These are phyloP conservation scores for Candida koratica DNA, from an alignment of 805 yeast genomes.

Conservation along the genomic window DNA sequence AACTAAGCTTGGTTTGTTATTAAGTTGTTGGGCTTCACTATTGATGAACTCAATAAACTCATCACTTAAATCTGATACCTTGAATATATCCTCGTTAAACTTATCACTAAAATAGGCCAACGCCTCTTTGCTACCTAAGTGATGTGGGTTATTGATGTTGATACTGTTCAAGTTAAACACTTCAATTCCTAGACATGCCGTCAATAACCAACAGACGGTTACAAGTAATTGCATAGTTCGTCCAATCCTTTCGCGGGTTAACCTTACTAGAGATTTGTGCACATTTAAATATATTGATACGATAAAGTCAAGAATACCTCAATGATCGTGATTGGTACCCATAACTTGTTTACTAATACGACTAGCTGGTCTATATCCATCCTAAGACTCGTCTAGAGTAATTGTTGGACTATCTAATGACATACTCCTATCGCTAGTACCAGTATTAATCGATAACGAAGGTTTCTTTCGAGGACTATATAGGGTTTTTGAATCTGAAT, in stretches of 20 bases:
- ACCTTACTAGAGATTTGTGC: no score
- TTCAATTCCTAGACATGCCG: slow-evolving; percentile 7
- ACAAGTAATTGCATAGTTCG: slow-evolving; percentile 7
- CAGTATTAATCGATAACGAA: slow-evolving; percentile 17
- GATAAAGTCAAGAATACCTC: no score
- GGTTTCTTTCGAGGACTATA: slow-evolving; percentile 25
- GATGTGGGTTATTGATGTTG: background rate
- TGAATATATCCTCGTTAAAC: slow-evolving; percentile 12
- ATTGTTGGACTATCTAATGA: slow-evolving; percentile 28
- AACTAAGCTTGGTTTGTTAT: slow-evolving; percentile 28
- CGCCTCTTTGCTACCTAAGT: slow-evolving; percentile 23
- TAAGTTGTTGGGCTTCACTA: slow-evolving; percentile 9
- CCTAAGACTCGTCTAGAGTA: slow-evolving; percentile 32
- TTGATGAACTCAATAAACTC: slow-evolving; percentile 24
- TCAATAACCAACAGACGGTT: slow-evolving; percentile 5
- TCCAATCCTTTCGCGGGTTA: slow-evolving; percentile 1
- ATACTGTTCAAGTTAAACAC: slow-evolving; percentile 6
- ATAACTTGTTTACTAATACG: no score
- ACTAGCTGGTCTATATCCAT: no score
- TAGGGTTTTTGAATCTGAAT: slow-evolving; percentile 29
- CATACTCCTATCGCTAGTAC: background rate
- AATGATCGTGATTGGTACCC: no score
- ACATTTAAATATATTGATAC: no score
- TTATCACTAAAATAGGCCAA: slow-evolving; percentile 44
- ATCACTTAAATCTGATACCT: slow-evolving; percentile 13